Percentiles rank a stretch among this genome's conserved stretches.
These are phyloP conservation scores for Fusarium temperatum DNA, from an alignment of 2,329 filamentous ascomycete species.

Conservation along the genomic window DNA sequence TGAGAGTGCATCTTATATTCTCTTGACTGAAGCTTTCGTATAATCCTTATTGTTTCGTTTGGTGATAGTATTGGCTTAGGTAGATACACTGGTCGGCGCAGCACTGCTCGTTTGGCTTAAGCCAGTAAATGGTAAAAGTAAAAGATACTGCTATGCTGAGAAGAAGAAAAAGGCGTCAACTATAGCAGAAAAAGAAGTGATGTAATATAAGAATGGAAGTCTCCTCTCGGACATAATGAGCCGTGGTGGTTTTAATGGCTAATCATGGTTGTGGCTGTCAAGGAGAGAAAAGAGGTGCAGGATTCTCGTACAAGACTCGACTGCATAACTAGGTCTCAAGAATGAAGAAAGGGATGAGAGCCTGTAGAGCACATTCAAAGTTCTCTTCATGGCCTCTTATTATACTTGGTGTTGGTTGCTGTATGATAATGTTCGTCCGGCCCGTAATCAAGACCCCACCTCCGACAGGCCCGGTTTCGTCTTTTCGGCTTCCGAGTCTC, in stretches of 20 bases:
- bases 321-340: slow-evolving; percentile 24
- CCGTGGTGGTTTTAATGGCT: not conserved
- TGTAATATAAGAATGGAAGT: not conserved
- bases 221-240: slow-evolving; percentile 22
- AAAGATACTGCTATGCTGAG: slow-evolving; percentile 17
- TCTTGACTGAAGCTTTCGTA: not conserved
- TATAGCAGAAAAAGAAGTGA: slow-evolving; percentile 3
- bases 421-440: slow-evolving; percentile 22
- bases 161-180: slow-evolving; percentile 1
- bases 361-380: not conserved
- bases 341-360: slow-evolving; percentile 5
- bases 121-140: slow-evolving; percentile 18
- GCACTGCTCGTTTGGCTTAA: slow-evolving; percentile 20
- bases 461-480: slow-evolving; percentile 31
- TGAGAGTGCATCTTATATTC: slow-evolving; percentile 4
- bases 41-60: no score
- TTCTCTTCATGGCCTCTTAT: not conserved
- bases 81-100: not conserved
- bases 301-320: slow-evolving; percentile 26
- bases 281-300: slow-evolving; percentile 12
- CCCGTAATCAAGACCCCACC: slow-evolving; percentile 18
- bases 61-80: not conserved
- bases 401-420: not conserved
- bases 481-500: slow-evolving; percentile 32
- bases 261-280: slow-evolving; percentile 11